Conservation (phyloP, 1,284 basidiomycete species). For the Gymnopus androsaceus region DNA sequence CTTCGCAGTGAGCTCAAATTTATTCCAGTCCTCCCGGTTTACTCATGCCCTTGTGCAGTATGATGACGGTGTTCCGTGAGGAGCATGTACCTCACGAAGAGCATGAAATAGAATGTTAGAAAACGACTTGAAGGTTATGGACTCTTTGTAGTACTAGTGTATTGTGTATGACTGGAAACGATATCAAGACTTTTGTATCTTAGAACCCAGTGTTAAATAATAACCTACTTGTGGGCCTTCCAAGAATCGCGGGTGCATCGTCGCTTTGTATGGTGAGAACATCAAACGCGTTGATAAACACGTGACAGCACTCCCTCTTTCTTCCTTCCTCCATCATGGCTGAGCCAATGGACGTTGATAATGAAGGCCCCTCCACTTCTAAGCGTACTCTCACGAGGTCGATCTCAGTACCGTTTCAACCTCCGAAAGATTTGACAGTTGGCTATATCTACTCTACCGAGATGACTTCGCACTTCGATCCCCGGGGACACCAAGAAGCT, state of each 20-base stretch:
- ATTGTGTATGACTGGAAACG: too few species aligned
- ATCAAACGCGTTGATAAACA: background rate
- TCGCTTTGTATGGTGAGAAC: constrained; percentile 1
- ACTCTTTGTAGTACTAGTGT: too few species aligned
- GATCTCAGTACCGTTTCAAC: constrained; percentile 3
- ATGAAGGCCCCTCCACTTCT: constrained; percentile 1
- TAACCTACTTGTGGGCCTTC: background rate
- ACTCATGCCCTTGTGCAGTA: constrained; percentile 1
- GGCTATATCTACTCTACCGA: constrained; percentile 87
- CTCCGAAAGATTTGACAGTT: constrained; percentile 39
- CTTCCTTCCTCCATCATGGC: background rate
- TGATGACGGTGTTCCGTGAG: constrained; percentile 4
- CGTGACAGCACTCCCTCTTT: background rate
- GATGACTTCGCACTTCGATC: constrained; percentile 85
- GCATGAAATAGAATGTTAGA: background rate
- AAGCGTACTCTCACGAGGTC: background rate
- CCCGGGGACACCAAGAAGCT: constrained; percentile 77
- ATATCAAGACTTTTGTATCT: too few species aligned
- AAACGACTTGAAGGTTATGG: too few species aligned
- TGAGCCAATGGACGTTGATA: constrained; percentile 29
- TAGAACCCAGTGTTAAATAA: background rate
- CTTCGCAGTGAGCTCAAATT: constrained; percentile 8
- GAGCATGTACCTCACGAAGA: background rate
- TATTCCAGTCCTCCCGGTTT: background rate
- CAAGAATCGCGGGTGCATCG: background rate